Base-by-base conservation (phyloP, 2,329 filamentous ascomycete species). In the Trichoderma koningiopsis region DNA sequence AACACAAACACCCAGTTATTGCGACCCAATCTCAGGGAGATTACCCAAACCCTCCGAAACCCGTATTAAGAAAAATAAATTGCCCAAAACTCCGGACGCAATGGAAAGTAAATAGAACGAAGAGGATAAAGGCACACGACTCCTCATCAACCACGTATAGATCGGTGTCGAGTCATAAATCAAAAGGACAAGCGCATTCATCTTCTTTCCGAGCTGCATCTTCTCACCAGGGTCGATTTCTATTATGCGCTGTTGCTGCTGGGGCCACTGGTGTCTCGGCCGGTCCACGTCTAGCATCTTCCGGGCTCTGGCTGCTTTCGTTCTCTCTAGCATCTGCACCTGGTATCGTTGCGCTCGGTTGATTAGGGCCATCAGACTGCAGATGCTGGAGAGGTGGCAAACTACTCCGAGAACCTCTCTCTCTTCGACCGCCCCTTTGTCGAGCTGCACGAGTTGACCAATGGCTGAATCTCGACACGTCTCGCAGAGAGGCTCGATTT, bases 211-310 rank as follows among this genome's bases (percentile, higher is more conserved):
- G 14, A 65, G 35, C n/a, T 13, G n/a, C 24, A 24, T n/a, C 37
- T 27, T 53, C 31, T 27, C 24, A 70, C 68, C 68, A 70, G 6
- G 68, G 68, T 22, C 68, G 63, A 29, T 61, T 61, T 24, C 68
- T 59, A 56, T 31, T 70, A n/a, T 56, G 62, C 10, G 33, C 13
- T 13, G 43, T 8, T 8, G 27, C 4, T 8, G 33, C 11, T 8
- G 53, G 40, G 8, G 37, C 33, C 24, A 47, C 22, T 6, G 33
- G 22, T 19, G 22, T 19, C 10, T 37, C 37, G 11, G 43, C 27
- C 24, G 53, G 7, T 47, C 37, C 43, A 16, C 8, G 11, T 35
- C 56, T 27, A 27, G 47, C 35, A 31, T 37, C 56, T 55, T 6
- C 27, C n/a, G 40, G 14, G 5, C 11, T 16, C 19, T 13, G 7